Percentiles rank a stretch among this genome's conserved stretches.
phyloP scores from a whole-genome alignment of 495 filamentous ascomycete species.

The Symbiotaphrina buchneri region DNA sequence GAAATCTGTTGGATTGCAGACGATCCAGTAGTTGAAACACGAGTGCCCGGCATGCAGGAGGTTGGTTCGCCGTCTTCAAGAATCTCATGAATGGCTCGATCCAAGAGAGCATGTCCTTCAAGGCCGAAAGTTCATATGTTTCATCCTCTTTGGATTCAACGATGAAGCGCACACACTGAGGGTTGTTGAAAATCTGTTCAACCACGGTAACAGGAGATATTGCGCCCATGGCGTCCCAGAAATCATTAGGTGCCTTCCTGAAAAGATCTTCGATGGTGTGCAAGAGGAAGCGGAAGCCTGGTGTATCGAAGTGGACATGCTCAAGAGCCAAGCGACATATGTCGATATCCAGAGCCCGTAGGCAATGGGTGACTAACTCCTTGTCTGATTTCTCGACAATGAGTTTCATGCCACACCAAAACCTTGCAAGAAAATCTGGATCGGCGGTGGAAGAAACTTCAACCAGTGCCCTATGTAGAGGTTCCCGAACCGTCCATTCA shows the following conservation, averaged over 20 bases:
- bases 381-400: slow-evolving; percentile 51
- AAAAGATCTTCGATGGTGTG: slow-evolving; percentile 43
- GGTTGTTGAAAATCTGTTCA: slow-evolving; percentile 54
- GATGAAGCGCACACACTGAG: slow-evolving; percentile 38
- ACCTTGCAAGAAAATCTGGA: slow-evolving; percentile 28
- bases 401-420: slow-evolving; percentile 53
- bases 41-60: slow-evolving; percentile 47
- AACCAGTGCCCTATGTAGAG: slow-evolving; percentile 22
- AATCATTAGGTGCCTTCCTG: slow-evolving; percentile 48
- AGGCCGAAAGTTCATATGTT: slow-evolving; percentile 25
- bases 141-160: slow-evolving; percentile 29
- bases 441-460: slow-evolving; percentile 17
- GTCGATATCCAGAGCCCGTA: slow-evolving; percentile 59
- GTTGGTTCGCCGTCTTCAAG: slow-evolving; percentile 42
- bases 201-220: slow-evolving; percentile 51
- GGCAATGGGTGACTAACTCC: slow-evolving; percentile 49
- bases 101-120: slow-evolving; percentile 47
- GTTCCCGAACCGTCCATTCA: slow-evolving; percentile 57
- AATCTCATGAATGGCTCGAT: slow-evolving; percentile 53
- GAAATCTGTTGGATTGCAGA: slow-evolving; percentile 29
- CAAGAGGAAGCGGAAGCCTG: slow-evolving; percentile 35
- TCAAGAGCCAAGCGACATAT: slow-evolving; percentile 56
- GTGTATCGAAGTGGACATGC: slow-evolving; percentile 38
- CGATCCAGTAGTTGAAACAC: slow-evolving; percentile 43
- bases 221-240: slow-evolving; percentile 69